Conservation (phyloP, 73 alveolate genomes). For the Tetrahymena thermophila region DNA sequence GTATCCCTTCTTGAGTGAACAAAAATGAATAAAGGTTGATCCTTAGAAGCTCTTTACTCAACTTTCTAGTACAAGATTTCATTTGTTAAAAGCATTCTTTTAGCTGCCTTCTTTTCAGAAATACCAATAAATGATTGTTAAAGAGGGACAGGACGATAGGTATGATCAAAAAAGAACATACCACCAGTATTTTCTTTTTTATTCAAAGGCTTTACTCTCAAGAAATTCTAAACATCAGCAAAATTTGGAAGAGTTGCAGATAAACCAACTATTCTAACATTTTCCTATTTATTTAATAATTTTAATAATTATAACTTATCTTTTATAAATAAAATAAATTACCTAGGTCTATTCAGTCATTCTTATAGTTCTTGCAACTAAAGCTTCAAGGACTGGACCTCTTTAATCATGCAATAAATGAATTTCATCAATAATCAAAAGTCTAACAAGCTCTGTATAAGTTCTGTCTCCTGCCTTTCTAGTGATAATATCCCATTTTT, state of each 20-base stretch:
- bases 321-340: not conserved
- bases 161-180: conserved; percentile 93
- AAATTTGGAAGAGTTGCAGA: conserved; percentile 99
- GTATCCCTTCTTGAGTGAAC: conserved; percentile 99
- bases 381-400: conserved; percentile 99
- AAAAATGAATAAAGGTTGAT: conserved; percentile 87
- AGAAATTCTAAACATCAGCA: conserved; percentile 95
- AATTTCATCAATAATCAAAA: conserved; percentile 98
- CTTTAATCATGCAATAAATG: conserved; percentile 99
- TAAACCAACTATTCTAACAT: conserved; percentile 94
- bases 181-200: conserved; percentile 11
- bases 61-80: conserved; percentile 98
- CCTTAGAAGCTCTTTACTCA: conserved; percentile 88
- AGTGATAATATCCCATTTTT: conserved; percentile 99
- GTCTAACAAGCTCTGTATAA: conserved; percentile 85
- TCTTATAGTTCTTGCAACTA: conserved; percentile 97
- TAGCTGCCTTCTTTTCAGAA: conserved; percentile 98
- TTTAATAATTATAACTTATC: not conserved
- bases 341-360: conserved; percentile 68
- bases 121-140: conserved; percentile 92
- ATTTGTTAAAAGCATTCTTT: conserved; percentile 90
- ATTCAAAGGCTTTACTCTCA: conserved; percentile 62
- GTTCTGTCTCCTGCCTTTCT: conserved; percentile 96
- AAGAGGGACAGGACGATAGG: conserved; percentile 99
- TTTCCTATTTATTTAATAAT: conserved; percentile 48